Percentiles rank a stretch among this genome's conserved stretches.
phyloP scores from a whole-genome alignment of 192 early-diverging fungal genomes.

The Chytriomyces sp. region DNA sequence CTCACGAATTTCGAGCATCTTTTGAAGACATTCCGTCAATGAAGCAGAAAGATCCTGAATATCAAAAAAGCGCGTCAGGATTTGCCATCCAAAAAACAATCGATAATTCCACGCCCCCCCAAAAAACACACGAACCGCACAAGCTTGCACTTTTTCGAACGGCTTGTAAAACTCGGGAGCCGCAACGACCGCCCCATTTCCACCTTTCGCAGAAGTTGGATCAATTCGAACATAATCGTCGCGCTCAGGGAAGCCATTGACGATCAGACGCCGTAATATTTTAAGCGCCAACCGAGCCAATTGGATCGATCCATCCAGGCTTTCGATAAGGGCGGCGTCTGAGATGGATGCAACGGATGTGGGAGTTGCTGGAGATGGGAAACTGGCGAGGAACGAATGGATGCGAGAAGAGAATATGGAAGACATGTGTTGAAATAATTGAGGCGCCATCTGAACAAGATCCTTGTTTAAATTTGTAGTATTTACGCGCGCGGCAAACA shows the following conservation, averaged over 20 bases:
- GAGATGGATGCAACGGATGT: not conserved
- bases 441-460: slow-evolving; percentile 67
- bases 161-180: slow-evolving; percentile 21
- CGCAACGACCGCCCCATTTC: not conserved
- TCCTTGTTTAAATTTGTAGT: not conserved
- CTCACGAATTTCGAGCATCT: slow-evolving; percentile 32
- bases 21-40: slow-evolving; percentile 27
- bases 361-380: slow-evolving; percentile 22
- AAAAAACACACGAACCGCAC: slow-evolving; percentile 45
- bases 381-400: slow-evolving; percentile 55
- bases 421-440: slow-evolving; percentile 70
- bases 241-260: slow-evolving; percentile 64
- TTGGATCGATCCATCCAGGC: slow-evolving; percentile 56
- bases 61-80: not conserved
- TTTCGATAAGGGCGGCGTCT: slow-evolving; percentile 18
- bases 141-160: slow-evolving; percentile 59
- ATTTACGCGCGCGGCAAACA: slow-evolving; percentile 12
- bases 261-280: slow-evolving; percentile 75
- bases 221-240: slow-evolving; percentile 26
- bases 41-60: slow-evolving; percentile 25
- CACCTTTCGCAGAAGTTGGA: not conserved
- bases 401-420: slow-evolving; percentile 69
- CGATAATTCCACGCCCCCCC: not conserved
- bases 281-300: slow-evolving; percentile 72
- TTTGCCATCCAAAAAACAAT: slow-evolving; percentile 2